Evolutionary conservation across 2,329 filamentous ascomycete genomes (phyloP).

Genomic region (Hymenoscyphus fructigenus): DNA sequence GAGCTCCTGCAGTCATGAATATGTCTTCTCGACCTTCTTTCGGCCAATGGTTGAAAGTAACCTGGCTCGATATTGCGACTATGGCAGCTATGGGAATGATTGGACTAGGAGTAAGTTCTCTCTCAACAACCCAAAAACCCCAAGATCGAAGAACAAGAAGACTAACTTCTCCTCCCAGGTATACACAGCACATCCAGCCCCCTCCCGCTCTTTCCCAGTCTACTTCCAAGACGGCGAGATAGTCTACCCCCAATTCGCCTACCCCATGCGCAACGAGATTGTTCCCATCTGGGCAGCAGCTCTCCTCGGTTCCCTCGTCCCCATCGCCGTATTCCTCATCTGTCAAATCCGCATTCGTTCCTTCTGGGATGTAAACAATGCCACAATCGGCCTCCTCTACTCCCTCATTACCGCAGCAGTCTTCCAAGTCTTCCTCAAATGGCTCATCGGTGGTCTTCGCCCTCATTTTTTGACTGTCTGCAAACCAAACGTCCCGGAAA

Average conservation of each 20-base stretch:
- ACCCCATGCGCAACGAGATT: conserved; percentile 68
- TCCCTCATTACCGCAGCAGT: conserved; percentile 68
- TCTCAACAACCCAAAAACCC: not conserved
- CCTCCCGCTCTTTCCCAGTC: conserved; percentile 68
- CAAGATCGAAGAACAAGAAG: conserved; percentile 1
- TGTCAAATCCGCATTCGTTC: conserved; percentile 67
- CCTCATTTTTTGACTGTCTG: conserved; percentile 72
- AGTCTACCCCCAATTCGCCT: conserved; percentile 69
- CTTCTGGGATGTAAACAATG: conserved; percentile 73
- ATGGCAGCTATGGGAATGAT: conserved; percentile 66
- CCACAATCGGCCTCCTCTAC: conserved; percentile 67
- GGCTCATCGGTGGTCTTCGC: conserved; percentile 70
- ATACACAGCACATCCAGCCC: conserved; percentile 64
- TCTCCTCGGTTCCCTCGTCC: conserved; percentile 62
- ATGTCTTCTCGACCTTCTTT: conserved; percentile 58
- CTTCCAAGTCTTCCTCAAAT: conserved; percentile 76
- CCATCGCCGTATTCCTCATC: conserved; percentile 62
- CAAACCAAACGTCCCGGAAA: conserved; percentile 53
- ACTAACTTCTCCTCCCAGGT: conserved; percentile 42
- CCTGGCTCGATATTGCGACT: conserved; percentile 66
- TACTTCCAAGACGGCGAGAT: conserved; percentile 65
- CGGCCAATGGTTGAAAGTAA: conserved; percentile 68
- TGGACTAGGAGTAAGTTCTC: conserved; percentile 59
- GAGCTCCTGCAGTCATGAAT: conserved; percentile 29
- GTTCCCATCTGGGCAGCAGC: conserved; percentile 71